phyloP scores from a whole-genome alignment of 1,284 basidiomycete genomes.

The Sporisorium iseilematis-ciliati region DNA sequence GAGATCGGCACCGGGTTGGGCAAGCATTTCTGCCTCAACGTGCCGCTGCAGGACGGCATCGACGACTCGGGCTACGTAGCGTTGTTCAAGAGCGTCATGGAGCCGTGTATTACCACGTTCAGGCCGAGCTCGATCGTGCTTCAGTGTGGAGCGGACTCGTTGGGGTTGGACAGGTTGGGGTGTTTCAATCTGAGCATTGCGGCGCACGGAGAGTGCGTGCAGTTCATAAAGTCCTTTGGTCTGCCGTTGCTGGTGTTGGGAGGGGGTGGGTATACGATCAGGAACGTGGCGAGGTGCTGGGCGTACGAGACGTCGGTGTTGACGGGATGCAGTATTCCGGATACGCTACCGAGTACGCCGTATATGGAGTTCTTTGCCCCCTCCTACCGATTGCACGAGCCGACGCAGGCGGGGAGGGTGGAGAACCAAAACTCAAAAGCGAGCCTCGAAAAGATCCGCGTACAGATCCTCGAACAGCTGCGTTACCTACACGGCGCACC shows the following conservation, averaged over 20 bases:
- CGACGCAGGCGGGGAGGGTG: slow-evolving; percentile 83
- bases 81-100: slow-evolving; percentile 95
- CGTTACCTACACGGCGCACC: slow-evolving; percentile 94
- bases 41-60: slow-evolving; percentile 94
- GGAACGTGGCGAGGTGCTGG: slow-evolving; percentile 96
- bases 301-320: slow-evolving; percentile 96
- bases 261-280: slow-evolving; percentile 92
- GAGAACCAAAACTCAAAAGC: slow-evolving; percentile 88
- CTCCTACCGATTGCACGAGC: slow-evolving; percentile 91
- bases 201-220: slow-evolving; percentile 98
- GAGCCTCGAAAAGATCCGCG: slow-evolving; percentile 83
- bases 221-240: slow-evolving; percentile 91
- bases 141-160: slow-evolving; percentile 96
- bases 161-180: slow-evolving; percentile 92
- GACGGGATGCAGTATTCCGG: slow-evolving; percentile 78
- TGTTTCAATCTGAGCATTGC: slow-evolving; percentile 99
- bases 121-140: slow-evolving; percentile 91
- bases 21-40: slow-evolving; percentile 95
- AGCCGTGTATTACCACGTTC: slow-evolving; percentile 90
- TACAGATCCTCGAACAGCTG: slow-evolving; percentile 87
- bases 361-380: slow-evolving; percentile 95
- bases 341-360: slow-evolving; percentile 86
- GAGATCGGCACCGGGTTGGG: slow-evolving; percentile 73
- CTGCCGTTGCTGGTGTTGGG: slow-evolving; percentile 91
- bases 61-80: slow-evolving; percentile 96